Conservation (phyloP, 305 asterid species). For the Fraxinus greggii region DNA sequence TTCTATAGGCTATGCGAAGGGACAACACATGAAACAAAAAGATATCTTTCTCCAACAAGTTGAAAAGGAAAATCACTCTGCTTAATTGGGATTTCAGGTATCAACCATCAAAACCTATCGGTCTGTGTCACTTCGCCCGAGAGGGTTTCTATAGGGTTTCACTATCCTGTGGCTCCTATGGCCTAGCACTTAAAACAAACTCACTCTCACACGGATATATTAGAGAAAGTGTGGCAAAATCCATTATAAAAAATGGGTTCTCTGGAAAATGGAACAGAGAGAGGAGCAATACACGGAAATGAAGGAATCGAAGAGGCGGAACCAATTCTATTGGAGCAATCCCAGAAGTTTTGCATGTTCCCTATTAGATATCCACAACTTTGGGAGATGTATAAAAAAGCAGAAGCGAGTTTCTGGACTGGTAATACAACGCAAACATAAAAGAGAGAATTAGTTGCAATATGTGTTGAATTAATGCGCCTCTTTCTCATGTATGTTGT, state of each 20-base stretch:
- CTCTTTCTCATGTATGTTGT: neutral
- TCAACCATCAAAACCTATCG: constrained; percentile 22
- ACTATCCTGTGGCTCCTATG: neutral
- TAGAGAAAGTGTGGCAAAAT: neutral
- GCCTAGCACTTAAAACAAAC: neutral
- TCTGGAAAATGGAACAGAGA: constrained; percentile 40
- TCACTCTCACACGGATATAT: constrained; percentile 20
- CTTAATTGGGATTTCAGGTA: constrained; percentile 14
- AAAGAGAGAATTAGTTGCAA: constrained; percentile 1
- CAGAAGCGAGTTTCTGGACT: constrained; percentile 70
- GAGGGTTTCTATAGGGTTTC: constrained; percentile 43
- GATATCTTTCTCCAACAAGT: neutral
- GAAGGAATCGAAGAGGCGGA: constrained; percentile 44
- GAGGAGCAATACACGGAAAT: constrained; percentile 16
- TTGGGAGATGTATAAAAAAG: constrained; percentile 84
- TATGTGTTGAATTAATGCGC: constrained; percentile 5
- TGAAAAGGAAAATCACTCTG: constrained; percentile 6
- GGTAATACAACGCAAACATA: constrained; percentile 31
- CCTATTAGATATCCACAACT: constrained; percentile 64
- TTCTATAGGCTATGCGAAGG: constrained; percentile 27
- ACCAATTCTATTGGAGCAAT: constrained; percentile 61
- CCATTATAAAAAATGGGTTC: constrained; percentile 46
- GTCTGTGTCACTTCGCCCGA: constrained; percentile 16
- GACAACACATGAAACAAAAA: constrained; percentile 13
- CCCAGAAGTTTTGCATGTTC: constrained; percentile 65